phyloP scores from a whole-genome alignment of 805 yeast species.

The Candida palmyrensis region DNA sequence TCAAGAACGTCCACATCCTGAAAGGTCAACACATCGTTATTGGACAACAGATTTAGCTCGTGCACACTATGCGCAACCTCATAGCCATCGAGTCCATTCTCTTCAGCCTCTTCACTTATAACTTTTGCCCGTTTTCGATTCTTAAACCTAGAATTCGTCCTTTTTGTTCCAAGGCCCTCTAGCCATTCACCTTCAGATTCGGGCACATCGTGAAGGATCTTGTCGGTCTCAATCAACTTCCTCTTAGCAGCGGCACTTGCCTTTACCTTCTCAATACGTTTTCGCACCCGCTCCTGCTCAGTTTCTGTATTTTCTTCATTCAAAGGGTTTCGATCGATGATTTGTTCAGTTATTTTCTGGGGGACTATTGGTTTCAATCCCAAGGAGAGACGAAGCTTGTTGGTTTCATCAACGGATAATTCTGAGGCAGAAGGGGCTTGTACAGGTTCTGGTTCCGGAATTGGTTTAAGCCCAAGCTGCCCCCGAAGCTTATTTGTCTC shows the following conservation, averaged over 20 bases:
- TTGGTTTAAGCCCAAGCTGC: slow-evolving; percentile 35
- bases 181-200: slow-evolving; percentile 39
- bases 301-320: slow-evolving; percentile 8
- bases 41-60: slow-evolving; percentile 34
- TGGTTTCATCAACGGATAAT: slow-evolving; percentile 50
- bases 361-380: slow-evolving; percentile 50
- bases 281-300: slow-evolving; percentile 10
- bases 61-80: slow-evolving; percentile 41
- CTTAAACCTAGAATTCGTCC: slow-evolving; percentile 5
- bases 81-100: slow-evolving; percentile 26
- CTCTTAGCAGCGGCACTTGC: slow-evolving; percentile 15
- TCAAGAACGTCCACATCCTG: slow-evolving; percentile 42
- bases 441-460: slow-evolving; percentile 14
- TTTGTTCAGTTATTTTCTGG: slow-evolving; percentile 1
- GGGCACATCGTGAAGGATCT: slow-evolving; percentile 15
- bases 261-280: slow-evolving; percentile 15
- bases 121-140: slow-evolving; percentile 3
- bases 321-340: too few relatives aligned
- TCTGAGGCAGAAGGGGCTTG: slow-evolving; percentile 9
- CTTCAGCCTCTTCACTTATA: slow-evolving; percentile 3
- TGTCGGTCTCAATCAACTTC: slow-evolving; percentile 17
- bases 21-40: slow-evolving; percentile 52
- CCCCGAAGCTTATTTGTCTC: slow-evolving; percentile 41
- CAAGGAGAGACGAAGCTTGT: slow-evolving; percentile 42
- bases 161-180: slow-evolving; percentile 20